phyloP scores from a whole-genome alignment of 345 rosid species.

The Populus alba region DNA sequence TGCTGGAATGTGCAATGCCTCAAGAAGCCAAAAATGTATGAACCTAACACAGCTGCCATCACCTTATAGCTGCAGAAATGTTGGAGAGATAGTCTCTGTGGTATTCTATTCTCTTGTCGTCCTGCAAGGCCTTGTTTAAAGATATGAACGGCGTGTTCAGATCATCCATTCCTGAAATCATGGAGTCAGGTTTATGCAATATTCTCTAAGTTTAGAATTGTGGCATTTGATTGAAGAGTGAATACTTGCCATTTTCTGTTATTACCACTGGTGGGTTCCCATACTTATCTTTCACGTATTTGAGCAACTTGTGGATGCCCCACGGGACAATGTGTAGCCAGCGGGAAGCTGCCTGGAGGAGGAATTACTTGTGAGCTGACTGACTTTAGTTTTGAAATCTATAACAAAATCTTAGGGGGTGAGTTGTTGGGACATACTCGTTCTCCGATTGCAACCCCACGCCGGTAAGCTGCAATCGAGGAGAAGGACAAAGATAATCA shows the following conservation, averaged over 20 bases:
- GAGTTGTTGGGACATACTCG: conserved; percentile 45
- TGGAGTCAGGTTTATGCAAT: conserved; percentile 2
- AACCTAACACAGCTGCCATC: conserved; percentile 5
- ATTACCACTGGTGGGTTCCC: conserved; percentile 71
- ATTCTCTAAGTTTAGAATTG: background rate
- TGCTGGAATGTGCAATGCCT: background rate
- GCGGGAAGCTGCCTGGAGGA: conserved; percentile 80
- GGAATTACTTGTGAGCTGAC: conserved; percentile 20
- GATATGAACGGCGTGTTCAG: conserved; percentile 50
- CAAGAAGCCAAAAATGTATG: background rate
- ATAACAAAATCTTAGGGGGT: conserved; percentile 1
- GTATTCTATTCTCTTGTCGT: conserved; percentile 71
- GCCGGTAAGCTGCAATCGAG: conserved; percentile 54
- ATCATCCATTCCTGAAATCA: conserved; percentile 77
- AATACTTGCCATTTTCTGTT: conserved; percentile 68
- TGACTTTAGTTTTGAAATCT: conserved; percentile 8
- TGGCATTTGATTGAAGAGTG: background rate
- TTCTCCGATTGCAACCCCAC: conserved; percentile 77
- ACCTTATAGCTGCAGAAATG: conserved; percentile 85
- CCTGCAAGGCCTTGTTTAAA: conserved; percentile 62
- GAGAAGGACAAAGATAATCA: conserved; percentile 1
- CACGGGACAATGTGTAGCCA: conserved; percentile 91
- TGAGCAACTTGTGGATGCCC: conserved; percentile 68
- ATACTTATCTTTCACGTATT: conserved; percentile 61
- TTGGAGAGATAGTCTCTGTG: conserved; percentile 84